These are phyloP conservation scores for Eutrema heterophyllum DNA, from an alignment of 345 rosid genomes.

Conservation along the genomic window DNA sequence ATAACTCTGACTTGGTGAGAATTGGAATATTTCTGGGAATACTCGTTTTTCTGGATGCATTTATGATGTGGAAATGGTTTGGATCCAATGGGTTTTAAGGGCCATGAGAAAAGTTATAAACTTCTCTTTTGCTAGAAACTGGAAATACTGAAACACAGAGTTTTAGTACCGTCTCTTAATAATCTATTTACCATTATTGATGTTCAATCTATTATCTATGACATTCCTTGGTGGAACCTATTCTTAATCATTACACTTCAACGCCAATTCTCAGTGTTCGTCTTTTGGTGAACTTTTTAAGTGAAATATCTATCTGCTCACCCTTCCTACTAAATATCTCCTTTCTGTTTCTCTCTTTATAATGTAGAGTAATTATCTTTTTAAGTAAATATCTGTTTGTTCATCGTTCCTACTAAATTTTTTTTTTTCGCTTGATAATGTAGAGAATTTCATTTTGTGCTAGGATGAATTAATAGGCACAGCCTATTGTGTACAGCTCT, in stretches of 20 bases:
- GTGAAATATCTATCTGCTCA: conserved; percentile 11
- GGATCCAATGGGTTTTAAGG: not conserved
- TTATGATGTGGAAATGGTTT: not conserved
- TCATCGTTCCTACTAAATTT: not conserved
- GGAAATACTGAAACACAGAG: not conserved
- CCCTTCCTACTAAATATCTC: not conserved
- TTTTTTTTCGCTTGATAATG: not conserved
- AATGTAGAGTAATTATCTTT: no score
- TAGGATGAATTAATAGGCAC: conserved; percentile 21
- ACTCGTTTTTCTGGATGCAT: not conserved
- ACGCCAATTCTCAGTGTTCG: conserved; percentile 13
- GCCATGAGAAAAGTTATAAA: not conserved
- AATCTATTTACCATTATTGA: not conserved
- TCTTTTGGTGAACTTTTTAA: not conserved
- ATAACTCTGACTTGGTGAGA: not conserved
- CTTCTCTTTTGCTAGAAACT: not conserved
- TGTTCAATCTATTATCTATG: not conserved
- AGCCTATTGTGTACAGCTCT: conserved; percentile 24
- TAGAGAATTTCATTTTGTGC: conserved; percentile 18
- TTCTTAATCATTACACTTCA: conserved; percentile 18
- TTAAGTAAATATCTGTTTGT: conserved; percentile 1
- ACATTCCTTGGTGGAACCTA: conserved; percentile 13
- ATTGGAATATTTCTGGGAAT: not conserved
- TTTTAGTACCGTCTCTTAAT: not conserved
- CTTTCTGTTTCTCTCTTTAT: not conserved